Percentiles rank a stretch among this genome's conserved stretches.
Evolutionary conservation across 2,329 filamentous ascomycete species (phyloP).

Genomic region (Penicillium expansum): DNA sequence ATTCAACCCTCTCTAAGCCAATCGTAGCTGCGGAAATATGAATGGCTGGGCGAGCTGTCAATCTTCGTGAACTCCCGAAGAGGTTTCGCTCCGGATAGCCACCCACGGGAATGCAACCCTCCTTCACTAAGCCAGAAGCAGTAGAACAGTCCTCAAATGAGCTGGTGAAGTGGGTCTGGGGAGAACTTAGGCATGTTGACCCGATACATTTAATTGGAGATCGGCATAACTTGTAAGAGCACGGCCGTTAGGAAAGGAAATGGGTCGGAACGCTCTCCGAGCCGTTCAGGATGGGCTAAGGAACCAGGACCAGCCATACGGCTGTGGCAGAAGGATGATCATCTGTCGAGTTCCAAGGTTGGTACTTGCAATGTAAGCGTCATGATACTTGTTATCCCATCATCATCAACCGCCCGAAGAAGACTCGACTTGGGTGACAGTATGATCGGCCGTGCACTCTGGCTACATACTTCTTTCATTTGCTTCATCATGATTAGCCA

Average conservation of each 20-base stretch:
- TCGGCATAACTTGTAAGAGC: slow-evolving; percentile 4
- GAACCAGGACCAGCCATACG: slow-evolving; percentile 7
- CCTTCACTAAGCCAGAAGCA: slow-evolving; percentile 34
- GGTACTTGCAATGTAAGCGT: slow-evolving; percentile 33
- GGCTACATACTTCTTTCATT: not conserved
- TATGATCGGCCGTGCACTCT: slow-evolving; percentile 16
- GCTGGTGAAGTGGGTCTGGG: slow-evolving; percentile 24
- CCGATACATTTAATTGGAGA: slow-evolving; percentile 17
- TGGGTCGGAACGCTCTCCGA: slow-evolving; percentile 17
- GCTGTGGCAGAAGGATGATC: not conserved
- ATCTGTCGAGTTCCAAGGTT: slow-evolving; percentile 1
- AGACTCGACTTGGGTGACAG: slow-evolving; percentile 12
- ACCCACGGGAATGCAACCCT: slow-evolving; percentile 37
- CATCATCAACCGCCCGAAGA: slow-evolving; percentile 17
- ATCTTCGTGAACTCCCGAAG: slow-evolving; percentile 20
- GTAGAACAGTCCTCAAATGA: slow-evolving; percentile 25
- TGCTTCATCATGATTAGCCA: slow-evolving; percentile 13
- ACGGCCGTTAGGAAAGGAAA: slow-evolving; percentile 1
- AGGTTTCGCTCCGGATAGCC: slow-evolving; percentile 29
- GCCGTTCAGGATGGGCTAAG: slow-evolving; percentile 7
- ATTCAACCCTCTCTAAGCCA: slow-evolving; percentile 24
- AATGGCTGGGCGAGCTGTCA: slow-evolving; percentile 29
- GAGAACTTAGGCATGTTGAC: slow-evolving; percentile 12
- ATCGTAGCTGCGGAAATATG: slow-evolving; percentile 18
- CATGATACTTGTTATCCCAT: slow-evolving; percentile 28